Conservation (phyloP, 169 alveolate genomes). For the Plasmodium inui region DNA sequence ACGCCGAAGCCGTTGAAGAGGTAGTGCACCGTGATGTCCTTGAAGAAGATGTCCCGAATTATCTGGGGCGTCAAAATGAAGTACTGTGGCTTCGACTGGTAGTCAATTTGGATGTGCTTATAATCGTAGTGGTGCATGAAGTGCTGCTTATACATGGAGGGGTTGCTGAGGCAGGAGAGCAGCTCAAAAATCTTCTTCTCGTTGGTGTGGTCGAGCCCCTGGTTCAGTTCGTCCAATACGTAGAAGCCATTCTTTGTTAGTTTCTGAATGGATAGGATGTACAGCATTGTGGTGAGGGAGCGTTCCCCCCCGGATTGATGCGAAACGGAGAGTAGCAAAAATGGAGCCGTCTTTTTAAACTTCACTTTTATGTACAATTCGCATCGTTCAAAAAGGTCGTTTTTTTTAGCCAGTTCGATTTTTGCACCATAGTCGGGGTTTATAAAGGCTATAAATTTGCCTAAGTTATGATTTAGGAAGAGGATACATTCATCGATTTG, state of each 20-base stretch:
- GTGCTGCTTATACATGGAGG: conserved; percentile 5
- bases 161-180: conserved; percentile 57
- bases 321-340: conserved; percentile 80
- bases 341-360: conserved; percentile 78
- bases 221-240: conserved; percentile 84
- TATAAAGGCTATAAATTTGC: conserved; percentile 77
- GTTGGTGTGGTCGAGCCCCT: conserved; percentile 81
- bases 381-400: conserved; percentile 78
- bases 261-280: conserved; percentile 82
- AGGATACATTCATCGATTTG: conserved; percentile 74
- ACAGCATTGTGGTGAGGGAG: conserved; percentile 85
- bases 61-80: conserved; percentile 85
- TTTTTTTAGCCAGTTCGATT: conserved; percentile 77
- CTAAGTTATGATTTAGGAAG: conserved; percentile 77
- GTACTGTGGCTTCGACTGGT: conserved; percentile 79
- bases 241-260: conserved; percentile 81
- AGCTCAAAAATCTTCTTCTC: conserved; percentile 79
- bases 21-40: conserved; percentile 52
- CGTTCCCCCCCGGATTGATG: conserved; percentile 88
- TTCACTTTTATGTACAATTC: conserved; percentile 78
- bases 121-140: conserved; percentile 4
- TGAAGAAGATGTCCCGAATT: conserved; percentile 35
- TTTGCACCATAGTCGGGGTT: conserved; percentile 82
- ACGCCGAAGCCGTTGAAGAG: conserved; percentile 63
- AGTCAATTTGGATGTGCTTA: conserved; percentile 25